Evolutionary conservation across 495 filamentous ascomycete species (phyloP).

Genomic region (Penicillium canescens): DNA sequence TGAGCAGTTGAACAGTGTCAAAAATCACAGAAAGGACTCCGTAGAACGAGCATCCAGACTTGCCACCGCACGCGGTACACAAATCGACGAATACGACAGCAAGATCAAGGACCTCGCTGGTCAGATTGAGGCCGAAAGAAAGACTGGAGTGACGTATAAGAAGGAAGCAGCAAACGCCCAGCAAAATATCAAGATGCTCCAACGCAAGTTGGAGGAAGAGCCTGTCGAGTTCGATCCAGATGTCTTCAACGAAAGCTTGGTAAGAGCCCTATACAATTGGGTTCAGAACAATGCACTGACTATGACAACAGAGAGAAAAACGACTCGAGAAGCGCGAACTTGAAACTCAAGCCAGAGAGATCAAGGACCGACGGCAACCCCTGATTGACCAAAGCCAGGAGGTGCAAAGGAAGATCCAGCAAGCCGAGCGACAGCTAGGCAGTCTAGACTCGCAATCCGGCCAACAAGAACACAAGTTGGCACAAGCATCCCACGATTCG

Average conservation of each 20-base stretch:
- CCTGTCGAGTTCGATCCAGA: constrained; percentile 54
- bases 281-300: constrained; percentile 17
- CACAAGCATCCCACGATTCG: constrained; percentile 57
- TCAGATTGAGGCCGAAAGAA: constrained; percentile 59
- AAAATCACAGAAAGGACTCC: constrained; percentile 49
- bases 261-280: constrained; percentile 22
- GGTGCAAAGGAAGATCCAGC: constrained; percentile 27
- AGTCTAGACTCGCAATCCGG: constrained; percentile 74
- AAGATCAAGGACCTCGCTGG: constrained; percentile 55
- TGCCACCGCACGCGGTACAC: constrained; percentile 49
- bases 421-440: constrained; percentile 50
- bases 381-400: constrained; percentile 27
- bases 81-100: constrained; percentile 54
- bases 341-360: constrained; percentile 25
- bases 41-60: constrained; percentile 51
- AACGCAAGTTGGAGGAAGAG: constrained; percentile 47
- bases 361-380: constrained; percentile 28
- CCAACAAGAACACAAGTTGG: constrained; percentile 66
- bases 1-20: constrained; percentile 46
- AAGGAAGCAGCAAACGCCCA: constrained; percentile 47
- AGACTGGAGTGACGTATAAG: constrained; percentile 48
- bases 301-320: constrained; percentile 35
- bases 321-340: constrained; percentile 34
- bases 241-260: constrained; percentile 52
- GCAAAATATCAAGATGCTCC: constrained; percentile 43